A percentile compares a stretch with the other conserved stretches of the same genome.
These are phyloP conservation scores for Raffaelea ambrosiae DNA, from an alignment of 2,329 filamentous ascomycete species.

Conservation along the genomic window DNA sequence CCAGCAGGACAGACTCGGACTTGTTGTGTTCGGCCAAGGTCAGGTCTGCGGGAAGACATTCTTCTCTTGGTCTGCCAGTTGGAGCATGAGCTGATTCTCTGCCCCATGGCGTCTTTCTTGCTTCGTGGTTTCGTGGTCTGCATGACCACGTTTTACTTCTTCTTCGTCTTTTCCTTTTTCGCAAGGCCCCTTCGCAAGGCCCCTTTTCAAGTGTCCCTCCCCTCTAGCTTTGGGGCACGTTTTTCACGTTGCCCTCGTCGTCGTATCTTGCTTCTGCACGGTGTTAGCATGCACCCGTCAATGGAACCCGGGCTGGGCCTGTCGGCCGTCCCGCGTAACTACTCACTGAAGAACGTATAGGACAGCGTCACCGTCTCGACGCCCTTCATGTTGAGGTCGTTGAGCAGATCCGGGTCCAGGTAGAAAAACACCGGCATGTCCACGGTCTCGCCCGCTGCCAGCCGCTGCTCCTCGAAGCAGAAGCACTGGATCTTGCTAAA, in stretches of 20 bases:
- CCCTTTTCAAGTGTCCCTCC: neutral
- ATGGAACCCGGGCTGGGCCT: neutral
- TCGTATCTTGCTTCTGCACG: constrained; percentile 71
- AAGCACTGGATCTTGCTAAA: constrained; percentile 99
- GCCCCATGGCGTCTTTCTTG: too few species aligned
- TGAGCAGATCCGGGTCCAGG: constrained; percentile 89
- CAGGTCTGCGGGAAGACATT: too few species aligned
- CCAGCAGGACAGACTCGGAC: too few species aligned
- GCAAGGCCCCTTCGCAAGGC: too few species aligned
- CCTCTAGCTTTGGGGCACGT: neutral
- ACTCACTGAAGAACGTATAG: constrained; percentile 97
- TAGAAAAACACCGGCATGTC: constrained; percentile 99
- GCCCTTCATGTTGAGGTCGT: constrained; percentile 84
- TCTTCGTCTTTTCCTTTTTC: neutral
- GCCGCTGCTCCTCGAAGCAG: constrained; percentile 93
- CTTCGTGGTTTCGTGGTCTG: neutral
- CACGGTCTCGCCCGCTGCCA: constrained; percentile 92
- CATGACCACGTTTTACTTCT: neutral
- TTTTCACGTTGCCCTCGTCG: constrained; percentile 61
- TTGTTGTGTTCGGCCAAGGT: too few species aligned
- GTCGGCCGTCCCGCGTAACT: neutral
- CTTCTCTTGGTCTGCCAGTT: too few species aligned
- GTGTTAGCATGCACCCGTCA: too few species aligned
- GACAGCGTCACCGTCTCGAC: constrained; percentile 93
- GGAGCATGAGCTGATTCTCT: too few species aligned